phyloP scores from a whole-genome alignment of 1,139 yeast species.

The Candida glucosophila region DNA sequence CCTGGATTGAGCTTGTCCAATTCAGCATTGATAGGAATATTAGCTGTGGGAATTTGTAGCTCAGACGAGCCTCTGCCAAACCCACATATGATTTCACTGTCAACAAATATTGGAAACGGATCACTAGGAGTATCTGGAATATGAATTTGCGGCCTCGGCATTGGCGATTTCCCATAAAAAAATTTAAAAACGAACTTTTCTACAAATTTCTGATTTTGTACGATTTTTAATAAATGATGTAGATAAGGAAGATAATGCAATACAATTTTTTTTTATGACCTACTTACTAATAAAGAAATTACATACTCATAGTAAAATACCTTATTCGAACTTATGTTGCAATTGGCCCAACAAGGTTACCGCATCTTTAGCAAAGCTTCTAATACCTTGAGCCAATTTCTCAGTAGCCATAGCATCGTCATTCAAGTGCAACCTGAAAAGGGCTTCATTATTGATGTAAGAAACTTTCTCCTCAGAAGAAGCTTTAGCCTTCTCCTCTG shows the following conservation, averaged over 20 bases:
- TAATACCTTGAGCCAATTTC: slow-evolving; percentile 95
- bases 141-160: slow-evolving; percentile 22
- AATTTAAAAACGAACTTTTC: too few species aligned
- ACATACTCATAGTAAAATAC: too few species aligned
- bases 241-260: too few species aligned
- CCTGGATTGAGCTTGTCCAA: slow-evolving; percentile 58
- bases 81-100: slow-evolving; percentile 65
- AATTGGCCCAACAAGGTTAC: slow-evolving; percentile 72
- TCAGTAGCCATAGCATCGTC: slow-evolving; percentile 99
- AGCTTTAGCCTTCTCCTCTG: slow-evolving; percentile 46
- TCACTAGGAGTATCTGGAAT: slow-evolving; percentile 38
- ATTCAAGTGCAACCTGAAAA: slow-evolving; percentile 85
- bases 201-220: too few species aligned
- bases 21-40: slow-evolving; percentile 56
- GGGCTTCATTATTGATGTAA: slow-evolving; percentile 76
- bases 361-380: slow-evolving; percentile 94
- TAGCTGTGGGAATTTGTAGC: slow-evolving; percentile 93
- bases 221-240: too few species aligned
- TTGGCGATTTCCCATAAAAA: too few species aligned
- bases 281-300: too few species aligned
- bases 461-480: slow-evolving; percentile 62
- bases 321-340: slow-evolving; percentile 55
- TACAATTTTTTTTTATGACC: too few species aligned
- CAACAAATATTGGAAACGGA: slow-evolving; percentile 63
- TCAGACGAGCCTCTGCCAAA: slow-evolving; percentile 95